phyloP scores from a whole-genome alignment of 2,329 filamentous ascomycete species.

The Trichoderma simmonsii region DNA sequence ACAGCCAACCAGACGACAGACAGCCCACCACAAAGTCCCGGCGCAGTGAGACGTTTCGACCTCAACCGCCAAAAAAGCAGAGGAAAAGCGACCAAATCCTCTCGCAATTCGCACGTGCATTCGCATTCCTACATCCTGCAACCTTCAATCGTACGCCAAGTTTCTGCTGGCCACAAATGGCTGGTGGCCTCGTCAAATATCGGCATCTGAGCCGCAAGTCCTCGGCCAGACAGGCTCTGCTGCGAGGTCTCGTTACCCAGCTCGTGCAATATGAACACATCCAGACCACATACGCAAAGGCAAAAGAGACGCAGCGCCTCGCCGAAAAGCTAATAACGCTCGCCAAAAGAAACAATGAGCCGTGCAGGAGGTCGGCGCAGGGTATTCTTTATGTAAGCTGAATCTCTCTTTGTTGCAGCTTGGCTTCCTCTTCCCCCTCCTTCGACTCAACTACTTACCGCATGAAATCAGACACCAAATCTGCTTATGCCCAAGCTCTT shows the following conservation, averaged over 20 bases:
- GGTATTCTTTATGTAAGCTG: slow-evolving; percentile 73
- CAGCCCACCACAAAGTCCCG: slow-evolving; percentile 11
- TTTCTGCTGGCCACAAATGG: slow-evolving; percentile 55
- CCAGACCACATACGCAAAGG: slow-evolving; percentile 92
- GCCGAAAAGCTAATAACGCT: slow-evolving; percentile 93
- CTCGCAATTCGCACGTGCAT: neutral
- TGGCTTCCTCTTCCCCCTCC: neutral
- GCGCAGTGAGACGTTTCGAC: neutral
- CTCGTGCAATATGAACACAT: slow-evolving; percentile 92
- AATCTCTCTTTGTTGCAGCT: slow-evolving; percentile 11
- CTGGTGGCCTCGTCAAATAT: slow-evolving; percentile 81
- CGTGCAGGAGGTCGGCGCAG: slow-evolving; percentile 69
- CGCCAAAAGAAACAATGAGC: slow-evolving; percentile 88
- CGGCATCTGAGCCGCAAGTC: slow-evolving; percentile 83
- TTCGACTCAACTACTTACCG: neutral
- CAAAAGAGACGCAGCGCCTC: slow-evolving; percentile 90
- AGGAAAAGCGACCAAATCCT: neutral
- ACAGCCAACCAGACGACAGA: slow-evolving; percentile 20
- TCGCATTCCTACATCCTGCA: neutral
- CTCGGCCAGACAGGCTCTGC: slow-evolving; percentile 83
- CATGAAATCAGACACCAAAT: slow-evolving; percentile 56
- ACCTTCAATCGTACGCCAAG: neutral
- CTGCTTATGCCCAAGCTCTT: slow-evolving; percentile 82
- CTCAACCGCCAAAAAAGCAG: neutral
- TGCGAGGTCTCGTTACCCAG: slow-evolving; percentile 93